Evolutionary conservation across 208 protist species (phyloP).

Genomic region (Trypanosomatidae sp.): DNA sequence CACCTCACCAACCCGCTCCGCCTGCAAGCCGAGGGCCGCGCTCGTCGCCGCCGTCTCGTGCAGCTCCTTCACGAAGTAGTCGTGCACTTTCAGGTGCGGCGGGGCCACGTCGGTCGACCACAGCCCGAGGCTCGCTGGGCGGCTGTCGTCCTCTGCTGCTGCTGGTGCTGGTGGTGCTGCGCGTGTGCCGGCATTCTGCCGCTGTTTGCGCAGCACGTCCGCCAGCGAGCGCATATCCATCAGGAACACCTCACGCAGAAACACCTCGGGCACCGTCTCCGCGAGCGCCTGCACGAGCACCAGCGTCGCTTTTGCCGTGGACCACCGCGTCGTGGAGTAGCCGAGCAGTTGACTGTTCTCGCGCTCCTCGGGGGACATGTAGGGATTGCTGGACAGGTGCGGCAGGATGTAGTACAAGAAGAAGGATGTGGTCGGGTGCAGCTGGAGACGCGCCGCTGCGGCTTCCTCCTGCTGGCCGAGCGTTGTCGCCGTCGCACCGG

Average conservation of each 20-base stretch:
- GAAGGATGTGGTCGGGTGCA: slow-evolving; percentile 36
- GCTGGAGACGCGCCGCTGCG: slow-evolving; percentile 4
- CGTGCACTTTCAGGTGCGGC: slow-evolving; percentile 36
- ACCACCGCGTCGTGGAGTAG: slow-evolving; percentile 40
- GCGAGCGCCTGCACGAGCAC: slow-evolving; percentile 45
- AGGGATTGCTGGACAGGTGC: slow-evolving; percentile 36
- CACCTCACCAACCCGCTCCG: slow-evolving; percentile 35
- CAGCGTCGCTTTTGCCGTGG: slow-evolving; percentile 54
- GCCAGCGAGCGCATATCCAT: slow-evolving; percentile 21
- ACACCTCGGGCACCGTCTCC: slow-evolving; percentile 42
- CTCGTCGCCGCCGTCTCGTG: slow-evolving; percentile 11
- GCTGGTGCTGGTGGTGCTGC: too few relatives aligned
- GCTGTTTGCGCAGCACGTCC: slow-evolving; percentile 15
- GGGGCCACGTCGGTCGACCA: slow-evolving; percentile 23
- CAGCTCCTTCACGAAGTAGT: slow-evolving; percentile 49
- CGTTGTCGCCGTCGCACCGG: background rate
- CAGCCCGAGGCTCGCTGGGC: too few relatives aligned
- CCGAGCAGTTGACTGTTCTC: slow-evolving; percentile 27
- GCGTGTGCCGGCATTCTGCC: background rate
- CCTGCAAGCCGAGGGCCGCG: slow-evolving; percentile 17
- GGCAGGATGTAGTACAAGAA: slow-evolving; percentile 49
- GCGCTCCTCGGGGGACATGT: slow-evolving; percentile 36
- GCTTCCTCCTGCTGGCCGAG: slow-evolving; percentile 18
- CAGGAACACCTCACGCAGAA: slow-evolving; percentile 45
- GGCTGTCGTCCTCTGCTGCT: too few relatives aligned